Evolutionary conservation across 2,329 filamentous ascomycete genomes (phyloP).

Genomic region (Thelonectria rubi): DNA sequence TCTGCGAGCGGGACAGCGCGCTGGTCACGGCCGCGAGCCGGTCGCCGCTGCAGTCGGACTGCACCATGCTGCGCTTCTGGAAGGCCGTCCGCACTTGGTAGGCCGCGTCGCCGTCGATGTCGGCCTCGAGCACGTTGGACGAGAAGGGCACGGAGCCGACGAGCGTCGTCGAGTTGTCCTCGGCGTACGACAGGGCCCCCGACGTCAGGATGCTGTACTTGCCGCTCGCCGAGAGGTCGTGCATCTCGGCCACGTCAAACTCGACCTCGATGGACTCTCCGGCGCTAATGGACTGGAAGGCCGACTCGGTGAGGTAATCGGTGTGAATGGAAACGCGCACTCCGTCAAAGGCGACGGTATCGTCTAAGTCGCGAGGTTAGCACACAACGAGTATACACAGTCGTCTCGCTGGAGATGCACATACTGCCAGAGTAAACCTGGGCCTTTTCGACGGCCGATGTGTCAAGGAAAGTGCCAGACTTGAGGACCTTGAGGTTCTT

Average conservation of each 20-base stretch:
- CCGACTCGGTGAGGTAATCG: conserved; percentile 53
- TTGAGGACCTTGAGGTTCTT: conserved; percentile 61
- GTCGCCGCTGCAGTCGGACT: conserved; percentile 63
- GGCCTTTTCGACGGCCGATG: conserved; percentile 62
- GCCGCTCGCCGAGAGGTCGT: conserved; percentile 62
- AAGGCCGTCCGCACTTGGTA: conserved; percentile 59
- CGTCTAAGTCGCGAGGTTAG: conserved; percentile 38
- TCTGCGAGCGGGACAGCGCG: conserved; percentile 64
- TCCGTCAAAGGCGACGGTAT: conserved; percentile 60
- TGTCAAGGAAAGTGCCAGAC: conserved; percentile 63
- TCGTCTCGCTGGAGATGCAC: not conserved
- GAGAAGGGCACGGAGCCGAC: conserved; percentile 64
- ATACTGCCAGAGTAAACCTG: conserved; percentile 57
- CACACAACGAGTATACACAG: conserved; percentile 1
- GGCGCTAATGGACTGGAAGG: conserved; percentile 60
- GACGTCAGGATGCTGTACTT: conserved; percentile 63
- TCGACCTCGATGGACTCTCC: conserved; percentile 61
- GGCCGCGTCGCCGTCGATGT: conserved; percentile 65
- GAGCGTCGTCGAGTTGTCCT: conserved; percentile 60
- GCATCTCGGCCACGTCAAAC: conserved; percentile 65
- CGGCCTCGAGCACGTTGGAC: conserved; percentile 66
- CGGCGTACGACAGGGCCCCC: conserved; percentile 66
- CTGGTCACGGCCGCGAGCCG: conserved; percentile 55
- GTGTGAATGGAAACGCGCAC: conserved; percentile 60
- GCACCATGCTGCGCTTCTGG: conserved; percentile 60